These are phyloP conservation scores for Fusarium setosum DNA, from an alignment of 2,329 filamentous ascomycete species.

Conservation along the genomic window DNA sequence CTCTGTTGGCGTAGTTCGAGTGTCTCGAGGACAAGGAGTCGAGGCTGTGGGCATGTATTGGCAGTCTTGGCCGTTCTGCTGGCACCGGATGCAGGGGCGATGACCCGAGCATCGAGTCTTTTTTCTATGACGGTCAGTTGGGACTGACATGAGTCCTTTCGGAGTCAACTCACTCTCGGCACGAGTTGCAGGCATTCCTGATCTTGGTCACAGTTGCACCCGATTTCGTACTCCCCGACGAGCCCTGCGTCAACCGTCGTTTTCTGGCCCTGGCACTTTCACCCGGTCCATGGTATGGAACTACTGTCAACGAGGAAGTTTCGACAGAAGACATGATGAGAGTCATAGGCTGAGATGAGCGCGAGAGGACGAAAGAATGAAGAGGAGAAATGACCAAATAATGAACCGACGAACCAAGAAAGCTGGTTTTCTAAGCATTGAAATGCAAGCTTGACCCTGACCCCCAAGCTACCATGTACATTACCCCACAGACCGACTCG, in stretches of 20 bases:
- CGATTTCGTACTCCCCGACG: neutral
- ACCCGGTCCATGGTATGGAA: neutral
- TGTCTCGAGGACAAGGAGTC: neutral
- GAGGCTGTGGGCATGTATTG: conserved; percentile 6
- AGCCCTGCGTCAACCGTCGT: neutral
- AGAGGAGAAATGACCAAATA: neutral
- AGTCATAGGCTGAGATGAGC: too few species aligned
- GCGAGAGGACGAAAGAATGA: neutral
- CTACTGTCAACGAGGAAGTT: neutral
- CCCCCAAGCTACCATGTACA: neutral
- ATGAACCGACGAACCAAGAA: neutral
- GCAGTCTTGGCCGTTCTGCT: conserved; percentile 2
- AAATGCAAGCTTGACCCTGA: neutral
- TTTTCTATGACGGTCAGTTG: neutral
- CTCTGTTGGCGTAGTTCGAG: neutral
- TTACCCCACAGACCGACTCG: neutral
- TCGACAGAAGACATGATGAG: neutral
- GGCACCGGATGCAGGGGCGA: conserved; percentile 3
- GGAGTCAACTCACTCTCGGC: neutral
- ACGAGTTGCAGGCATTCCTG: neutral
- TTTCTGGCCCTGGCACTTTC: neutral
- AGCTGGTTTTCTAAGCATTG: neutral
- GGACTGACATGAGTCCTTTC: neutral
- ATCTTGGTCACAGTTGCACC: neutral
- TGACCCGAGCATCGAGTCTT: conserved; percentile 8